These are phyloP conservation scores for Sistotremastrum niveocremeum DNA, from an alignment of 768 basidiomycete genomes.

Conservation along the genomic window DNA sequence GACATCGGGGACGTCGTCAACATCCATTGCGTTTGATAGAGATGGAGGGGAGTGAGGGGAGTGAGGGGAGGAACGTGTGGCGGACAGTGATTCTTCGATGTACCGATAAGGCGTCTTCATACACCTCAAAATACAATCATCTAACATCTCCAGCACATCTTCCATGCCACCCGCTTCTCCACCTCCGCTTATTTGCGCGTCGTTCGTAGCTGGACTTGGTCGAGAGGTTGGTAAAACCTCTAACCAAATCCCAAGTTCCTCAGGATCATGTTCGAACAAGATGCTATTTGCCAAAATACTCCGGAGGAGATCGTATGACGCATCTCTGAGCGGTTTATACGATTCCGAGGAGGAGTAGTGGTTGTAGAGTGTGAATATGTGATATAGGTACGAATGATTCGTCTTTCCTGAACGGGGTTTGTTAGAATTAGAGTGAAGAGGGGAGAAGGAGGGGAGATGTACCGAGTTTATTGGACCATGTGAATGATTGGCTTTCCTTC, in stretches of 20 bases:
- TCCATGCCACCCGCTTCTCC: slow-evolving; percentile 42
- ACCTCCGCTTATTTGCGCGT: slow-evolving; percentile 29
- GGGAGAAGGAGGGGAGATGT: slow-evolving; percentile 11
- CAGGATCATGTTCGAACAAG: slow-evolving; percentile 64
- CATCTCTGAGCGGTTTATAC: slow-evolving; percentile 31
- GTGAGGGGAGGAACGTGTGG: slow-evolving; percentile 13
- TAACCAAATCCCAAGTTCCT: slow-evolving; percentile 69
- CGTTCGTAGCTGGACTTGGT: slow-evolving; percentile 31
- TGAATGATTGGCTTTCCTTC: slow-evolving; percentile 66
- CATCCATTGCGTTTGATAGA: slow-evolving; percentile 8
- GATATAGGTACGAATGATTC: slow-evolving; percentile 15
- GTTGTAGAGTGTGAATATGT: slow-evolving; percentile 50
- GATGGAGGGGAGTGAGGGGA: slow-evolving; percentile 1
- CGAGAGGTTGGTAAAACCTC: slow-evolving; percentile 38
- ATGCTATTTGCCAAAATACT: slow-evolving; percentile 59
- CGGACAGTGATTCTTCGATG: slow-evolving; percentile 48
- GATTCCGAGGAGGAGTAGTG: slow-evolving; percentile 42
- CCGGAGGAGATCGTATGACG: slow-evolving; percentile 43
- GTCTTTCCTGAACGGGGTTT: background rate
- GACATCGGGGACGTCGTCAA: background rate
- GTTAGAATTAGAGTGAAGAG: slow-evolving; percentile 11
- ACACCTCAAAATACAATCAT: slow-evolving; percentile 76
- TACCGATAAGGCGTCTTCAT: slow-evolving; percentile 77
- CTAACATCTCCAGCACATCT: slow-evolving; percentile 40
- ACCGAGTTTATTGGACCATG: slow-evolving; percentile 67